phyloP scores from a whole-genome alignment of 148 eudicot species.

The Chenopodium quinoa region DNA sequence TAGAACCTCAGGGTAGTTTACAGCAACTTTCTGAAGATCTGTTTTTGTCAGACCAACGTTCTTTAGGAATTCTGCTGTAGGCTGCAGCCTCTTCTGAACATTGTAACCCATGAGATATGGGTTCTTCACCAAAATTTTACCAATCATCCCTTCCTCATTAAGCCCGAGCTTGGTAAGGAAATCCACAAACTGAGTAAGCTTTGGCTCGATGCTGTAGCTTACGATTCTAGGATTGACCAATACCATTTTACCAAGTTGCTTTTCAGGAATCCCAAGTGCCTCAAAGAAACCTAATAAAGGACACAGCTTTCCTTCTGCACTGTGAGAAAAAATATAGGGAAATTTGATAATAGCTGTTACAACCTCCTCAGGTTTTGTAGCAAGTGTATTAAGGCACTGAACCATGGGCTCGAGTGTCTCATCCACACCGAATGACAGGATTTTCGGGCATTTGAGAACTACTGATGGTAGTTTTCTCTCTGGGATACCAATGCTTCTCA shows the following conservation, averaged over 20 bases:
- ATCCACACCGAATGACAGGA: constrained; percentile 68
- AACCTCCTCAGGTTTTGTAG: constrained; percentile 68
- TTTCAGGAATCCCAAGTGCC: constrained; percentile 75
- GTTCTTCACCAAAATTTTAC: constrained; percentile 74
- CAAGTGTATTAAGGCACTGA: constrained; percentile 78
- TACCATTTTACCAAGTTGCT: constrained; percentile 84
- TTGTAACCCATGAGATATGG: constrained; percentile 92
- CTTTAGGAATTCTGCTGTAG: constrained; percentile 77
- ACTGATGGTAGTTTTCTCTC: constrained; percentile 82
- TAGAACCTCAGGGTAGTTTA: constrained; percentile 77
- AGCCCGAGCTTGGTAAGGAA: constrained; percentile 73
- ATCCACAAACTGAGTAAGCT: constrained; percentile 76
- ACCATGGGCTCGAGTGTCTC: constrained; percentile 89
- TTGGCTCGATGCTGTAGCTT: constrained; percentile 84
- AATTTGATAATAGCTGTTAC: constrained; percentile 79
- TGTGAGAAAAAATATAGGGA: constrained; percentile 78
- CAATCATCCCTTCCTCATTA: constrained; percentile 63
- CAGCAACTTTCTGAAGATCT: constrained; percentile 64
- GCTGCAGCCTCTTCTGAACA: constrained; percentile 72
- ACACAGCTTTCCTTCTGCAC: constrained; percentile 87
- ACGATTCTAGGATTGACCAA: constrained; percentile 81
- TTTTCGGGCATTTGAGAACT: constrained; percentile 76
- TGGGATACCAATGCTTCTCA: constrained; percentile 78
- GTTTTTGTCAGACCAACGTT: constrained; percentile 62
- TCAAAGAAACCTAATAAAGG: constrained; percentile 90